These are phyloP conservation scores for Phytophthora agathidicida DNA, from an alignment of 352 stramenopile species.

Conservation along the genomic window DNA sequence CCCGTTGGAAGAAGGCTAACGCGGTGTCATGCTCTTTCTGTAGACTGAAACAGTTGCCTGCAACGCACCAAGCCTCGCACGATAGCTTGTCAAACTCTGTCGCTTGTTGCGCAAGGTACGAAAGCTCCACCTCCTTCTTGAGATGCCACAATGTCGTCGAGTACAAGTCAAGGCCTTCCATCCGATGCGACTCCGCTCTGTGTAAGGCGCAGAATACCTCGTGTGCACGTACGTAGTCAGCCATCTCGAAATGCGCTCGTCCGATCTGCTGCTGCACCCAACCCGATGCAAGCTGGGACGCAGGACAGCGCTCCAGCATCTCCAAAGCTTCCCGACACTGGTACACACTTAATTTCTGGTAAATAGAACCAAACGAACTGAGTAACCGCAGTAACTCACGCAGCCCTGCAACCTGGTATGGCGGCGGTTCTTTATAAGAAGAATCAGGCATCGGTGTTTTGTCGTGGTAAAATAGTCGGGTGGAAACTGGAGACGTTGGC, in stretches of 20 bases:
- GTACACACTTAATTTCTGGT: slow-evolving; percentile 76
- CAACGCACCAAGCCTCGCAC: slow-evolving; percentile 95
- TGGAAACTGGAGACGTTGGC: slow-evolving; percentile 23
- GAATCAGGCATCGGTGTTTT: slow-evolving; percentile 18
- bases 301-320: slow-evolving; percentile 86
- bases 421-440: slow-evolving; percentile 7
- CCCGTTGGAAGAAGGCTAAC: slow-evolving; percentile 95
- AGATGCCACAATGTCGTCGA: slow-evolving; percentile 97
- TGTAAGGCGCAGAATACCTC: slow-evolving; percentile 92
- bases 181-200: slow-evolving; percentile 90
- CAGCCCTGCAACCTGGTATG: slow-evolving; percentile 14
- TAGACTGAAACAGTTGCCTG: slow-evolving; percentile 98
- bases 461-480: slow-evolving; percentile 20
- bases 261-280: slow-evolving; percentile 96
- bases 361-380: slow-evolving; percentile 76
- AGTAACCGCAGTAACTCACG: slow-evolving; percentile 64
- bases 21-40: slow-evolving; percentile 98
- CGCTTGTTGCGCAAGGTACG: slow-evolving; percentile 94
- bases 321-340: slow-evolving; percentile 88
- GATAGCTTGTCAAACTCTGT: slow-evolving; percentile 94
- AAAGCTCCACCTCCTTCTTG: slow-evolving; percentile 97
- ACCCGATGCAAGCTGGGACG: slow-evolving; percentile 88
- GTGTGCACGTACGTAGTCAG: slow-evolving; percentile 93
- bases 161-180: slow-evolving; percentile 95
- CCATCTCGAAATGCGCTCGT: slow-evolving; percentile 95